Evolutionary conservation across 2,329 filamentous ascomycete species (phyloP).

Genomic region (Fusarium torreyae): DNA sequence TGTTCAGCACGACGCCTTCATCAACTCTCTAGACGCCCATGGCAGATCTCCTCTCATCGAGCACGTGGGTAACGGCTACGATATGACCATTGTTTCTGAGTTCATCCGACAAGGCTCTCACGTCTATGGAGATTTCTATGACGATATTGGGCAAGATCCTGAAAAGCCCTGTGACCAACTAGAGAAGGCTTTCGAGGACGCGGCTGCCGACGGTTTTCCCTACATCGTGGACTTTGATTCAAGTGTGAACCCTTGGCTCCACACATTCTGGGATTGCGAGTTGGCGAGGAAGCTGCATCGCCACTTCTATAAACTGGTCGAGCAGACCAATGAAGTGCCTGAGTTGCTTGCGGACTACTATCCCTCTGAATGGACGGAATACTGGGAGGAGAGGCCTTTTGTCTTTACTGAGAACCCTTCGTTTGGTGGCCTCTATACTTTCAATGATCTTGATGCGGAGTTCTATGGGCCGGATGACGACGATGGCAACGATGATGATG

Average conservation of each 20-base stretch:
- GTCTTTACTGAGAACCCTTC: neutral
- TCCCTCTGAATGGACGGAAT: neutral
- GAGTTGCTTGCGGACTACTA: neutral
- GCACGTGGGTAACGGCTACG: neutral
- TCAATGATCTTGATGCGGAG: too few species aligned
- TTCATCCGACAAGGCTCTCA: conserved; percentile 12
- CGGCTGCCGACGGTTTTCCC: neutral
- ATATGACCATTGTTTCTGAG: neutral
- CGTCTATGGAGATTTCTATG: neutral
- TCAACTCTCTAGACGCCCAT: neutral
- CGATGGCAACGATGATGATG: neutral
- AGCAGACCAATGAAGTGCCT: neutral
- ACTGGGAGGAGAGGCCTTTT: conserved; percentile 1
- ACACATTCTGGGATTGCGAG: too few species aligned
- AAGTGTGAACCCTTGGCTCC: too few species aligned
- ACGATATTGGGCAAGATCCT: neutral
- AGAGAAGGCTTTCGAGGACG: neutral
- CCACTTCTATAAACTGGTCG: neutral
- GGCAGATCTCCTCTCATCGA: neutral
- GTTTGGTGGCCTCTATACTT: neutral
- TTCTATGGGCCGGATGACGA: rapidly evolving
- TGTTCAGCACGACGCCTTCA: neutral
- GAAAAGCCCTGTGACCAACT: neutral
- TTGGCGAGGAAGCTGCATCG: neutral
- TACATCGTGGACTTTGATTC: neutral